Base-by-base conservation (phyloP, 2,329 filamentous ascomycete species). In the Emmonsia crescens region DNA sequence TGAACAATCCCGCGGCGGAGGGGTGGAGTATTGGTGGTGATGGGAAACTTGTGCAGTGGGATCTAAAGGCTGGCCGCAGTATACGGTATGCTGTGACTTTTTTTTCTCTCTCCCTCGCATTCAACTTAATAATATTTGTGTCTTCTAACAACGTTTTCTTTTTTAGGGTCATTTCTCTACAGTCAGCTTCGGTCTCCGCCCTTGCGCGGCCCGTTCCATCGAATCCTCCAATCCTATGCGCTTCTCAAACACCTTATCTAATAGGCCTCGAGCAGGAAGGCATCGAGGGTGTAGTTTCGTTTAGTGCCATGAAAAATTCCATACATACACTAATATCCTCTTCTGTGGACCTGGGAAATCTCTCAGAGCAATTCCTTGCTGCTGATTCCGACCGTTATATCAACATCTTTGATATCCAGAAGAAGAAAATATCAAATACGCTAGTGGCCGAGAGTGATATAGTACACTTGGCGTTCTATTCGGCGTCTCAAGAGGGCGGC, bases 21-120 rank as follows among this genome's bases (percentile, higher is more conserved):
- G 79, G 74, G n/a, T 82, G 80, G 80, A 82, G 80, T 74, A 76
- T 81, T 62, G 80, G 80, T 57, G 77, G 76, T 57, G 80, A 82
- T 69, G 78, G 77, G 63, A 81, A 78, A 66, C 73, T 82, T 56
- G 75, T 81, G 27, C 79, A 81, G 65, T 82, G 80, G 80, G 77
- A 82, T 70, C 67, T 82, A 61, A 72, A 68, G 65, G 77, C 73
- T 27, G 74, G 75, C 61, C 70, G 75, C 64, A 73, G 70, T 57
- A 71, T 75, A 61, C 75, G 76, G 80, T 81, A 73, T 64, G 70
- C 64, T 46, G 9, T 24, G 51, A 54, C n/a, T 40, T 33, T 58
- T 46, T 61, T 57, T 9, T 59, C 24, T 24, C 38, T 46, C 27
- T 16, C 19, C 33, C n/a, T 57, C 54, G 68, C 21, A 10, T 24